Percentiles rank a stretch among this genome's conserved stretches.
Evolutionary conservation across 257 asterid genomes (phyloP).

Genomic region (Ocimum tenuiflorum): DNA sequence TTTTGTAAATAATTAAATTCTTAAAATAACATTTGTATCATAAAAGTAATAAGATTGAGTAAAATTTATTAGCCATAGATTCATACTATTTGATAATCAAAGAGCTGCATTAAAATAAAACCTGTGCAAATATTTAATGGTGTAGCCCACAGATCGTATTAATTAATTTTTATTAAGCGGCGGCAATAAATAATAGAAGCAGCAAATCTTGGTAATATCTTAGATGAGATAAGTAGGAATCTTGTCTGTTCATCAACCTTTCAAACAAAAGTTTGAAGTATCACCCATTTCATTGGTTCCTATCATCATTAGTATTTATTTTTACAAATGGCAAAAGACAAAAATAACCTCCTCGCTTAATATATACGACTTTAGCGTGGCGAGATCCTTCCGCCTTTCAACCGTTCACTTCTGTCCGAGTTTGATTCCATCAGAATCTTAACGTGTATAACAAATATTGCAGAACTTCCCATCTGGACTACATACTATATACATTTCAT

Average conservation of each 20-base stretch:
- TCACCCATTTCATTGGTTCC: conserved; percentile 4
- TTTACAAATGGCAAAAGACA: neutral
- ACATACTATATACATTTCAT: no score
- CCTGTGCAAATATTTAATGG: neutral
- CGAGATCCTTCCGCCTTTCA: neutral
- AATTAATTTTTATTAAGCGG: conserved; percentile 8
- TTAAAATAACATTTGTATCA: no score
- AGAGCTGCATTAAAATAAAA: neutral
- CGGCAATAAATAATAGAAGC: conserved; percentile 18
- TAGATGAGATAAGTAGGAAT: conserved; percentile 28
- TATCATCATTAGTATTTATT: neutral
- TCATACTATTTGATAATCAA: no score
- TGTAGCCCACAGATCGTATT: conserved; percentile 13
- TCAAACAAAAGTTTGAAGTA: neutral
- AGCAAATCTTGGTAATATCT: conserved; percentile 25
- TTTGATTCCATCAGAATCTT: neutral
- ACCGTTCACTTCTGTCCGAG: neutral
- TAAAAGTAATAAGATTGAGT: no score
- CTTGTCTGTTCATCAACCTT: conserved; percentile 23
- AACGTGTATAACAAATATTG: no score
- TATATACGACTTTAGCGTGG: no score
- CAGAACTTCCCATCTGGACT: neutral
- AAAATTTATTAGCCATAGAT: no score
- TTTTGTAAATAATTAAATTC: no score
- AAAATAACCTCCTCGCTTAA: neutral